Evolutionary conservation across 352 stramenopile genomes (phyloP), one percentile per base, ranked within the genome.

Genomic region (Phytophthora cactorum): DNA sequence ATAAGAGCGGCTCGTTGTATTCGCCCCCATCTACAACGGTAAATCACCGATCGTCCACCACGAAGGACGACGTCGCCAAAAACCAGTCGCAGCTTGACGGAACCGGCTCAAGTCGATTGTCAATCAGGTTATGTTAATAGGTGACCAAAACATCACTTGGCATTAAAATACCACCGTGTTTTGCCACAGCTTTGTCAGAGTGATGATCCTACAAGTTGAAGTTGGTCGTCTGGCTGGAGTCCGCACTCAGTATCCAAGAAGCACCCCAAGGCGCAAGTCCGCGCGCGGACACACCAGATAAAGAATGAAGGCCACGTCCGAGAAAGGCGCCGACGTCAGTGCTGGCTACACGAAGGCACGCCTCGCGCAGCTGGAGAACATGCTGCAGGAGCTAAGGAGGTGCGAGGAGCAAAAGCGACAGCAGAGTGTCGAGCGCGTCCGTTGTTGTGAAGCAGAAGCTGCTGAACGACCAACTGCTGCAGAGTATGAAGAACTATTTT

Each of bases 311-410:
- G 39, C 52, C 52, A 45, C 28, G 34, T 12, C 38, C 28, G 69
- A 63, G 44, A 67, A 63, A 59, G 65, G 41, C 56, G 22, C 49
- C 7, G 59, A 52, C 5, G 12, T 27, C 38, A 41, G 55, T 34
- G 17, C 52, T n/a, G 34, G 11, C 61, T 46, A 46, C 22, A 46
- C 56, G 51, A 63, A 58, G 28, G 39, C 75, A 51, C 68, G 72
- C 9, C 64, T 90, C 39, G 58, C 66, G 44, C 79, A 81, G 15
- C 60, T 91, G 27, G 85, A 91, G 60, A 81, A 47, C 34, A 75
- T 91, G 17, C 62, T 93, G 50, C 74, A 81, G 22, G 66, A 83
- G 47, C 69, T 93, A 36, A 82, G 67, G 50, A 77, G 68, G 32
- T 77, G 78, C 46, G 81, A 90, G 31, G 70, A 89, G 59, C 74